Base-by-base conservation (phyloP, 2,329 filamentous ascomycete genomes). In the Dactylellina cionopaga region DNA sequence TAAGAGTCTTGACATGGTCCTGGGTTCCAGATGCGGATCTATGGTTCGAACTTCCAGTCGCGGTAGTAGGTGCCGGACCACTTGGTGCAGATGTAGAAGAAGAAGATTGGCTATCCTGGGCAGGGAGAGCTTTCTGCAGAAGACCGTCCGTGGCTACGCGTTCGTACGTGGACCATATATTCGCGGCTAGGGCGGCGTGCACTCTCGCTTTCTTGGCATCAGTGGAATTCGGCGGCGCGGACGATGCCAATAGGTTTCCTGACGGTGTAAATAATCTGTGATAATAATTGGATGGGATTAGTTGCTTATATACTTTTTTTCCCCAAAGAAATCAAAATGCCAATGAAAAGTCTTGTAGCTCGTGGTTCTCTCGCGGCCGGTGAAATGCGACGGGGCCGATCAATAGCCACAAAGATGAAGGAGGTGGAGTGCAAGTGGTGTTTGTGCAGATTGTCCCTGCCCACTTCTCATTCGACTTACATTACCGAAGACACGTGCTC, bases 131-230 rank as follows among this genome's bases (percentile, higher is more conserved):
- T 27, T 62, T 65, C 27, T 77, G 74, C n/a, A 77, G 74, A 13
- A 71, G 59, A 29, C 75, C 76, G 10, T 75, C 52, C n/a, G 73
- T 58, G 1, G 76, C 75, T 52, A 77, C 74, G 17, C 74, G 74
- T 46, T 76, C 76, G 33, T 77, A 77, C 24, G 62, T 71, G 24
- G 63, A 60, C 76, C 76, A 77, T 49, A 77, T 77, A 49, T 75
- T 77, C 19, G 76, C 76, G 7, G 76, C 76, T 37, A 77, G 74
- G 31, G 76, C 76, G 11, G 76, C 76, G 58, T 77, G 75, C 22
- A 76, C 76, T 66, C 76, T 65, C 19, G 76, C 75, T 56, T 76
- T 76, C 64, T 75, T 77, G 43, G 76, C 76, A 46, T 76, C 76
- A 17, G 75, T 70, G n/a, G 76, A 74, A 13, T 74, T 76, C 5